A percentile compares a stretch with the other conserved stretches of the same genome.
phyloP scores from a whole-genome alignment of 257 asterid genomes.

The Verbascum thapsus region DNA sequence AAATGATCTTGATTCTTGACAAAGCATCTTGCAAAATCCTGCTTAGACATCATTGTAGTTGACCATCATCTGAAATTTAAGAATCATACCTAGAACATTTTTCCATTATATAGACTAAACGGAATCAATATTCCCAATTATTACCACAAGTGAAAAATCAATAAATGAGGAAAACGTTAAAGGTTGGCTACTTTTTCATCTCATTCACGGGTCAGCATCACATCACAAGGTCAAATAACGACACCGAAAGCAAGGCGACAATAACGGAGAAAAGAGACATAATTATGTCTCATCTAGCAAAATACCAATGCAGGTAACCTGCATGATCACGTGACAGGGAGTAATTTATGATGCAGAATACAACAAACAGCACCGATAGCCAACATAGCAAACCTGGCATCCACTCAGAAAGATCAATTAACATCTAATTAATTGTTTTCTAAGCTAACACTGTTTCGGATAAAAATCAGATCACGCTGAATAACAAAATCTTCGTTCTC shows the following conservation, averaged over 20 bases:
- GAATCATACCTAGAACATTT: neutral
- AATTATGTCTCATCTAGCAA: neutral
- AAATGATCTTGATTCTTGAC: neutral
- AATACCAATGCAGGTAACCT: slow-evolving; percentile 6
- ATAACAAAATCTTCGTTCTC: slow-evolving; percentile 23
- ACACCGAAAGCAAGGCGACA: slow-evolving; percentile 14
- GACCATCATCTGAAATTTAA: slow-evolving; percentile 10
- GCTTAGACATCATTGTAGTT: neutral
- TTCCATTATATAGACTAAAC: slow-evolving; percentile 1
- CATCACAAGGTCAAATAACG: neutral
- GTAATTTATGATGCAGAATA: slow-evolving; percentile 19
- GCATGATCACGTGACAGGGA: slow-evolving; percentile 12
- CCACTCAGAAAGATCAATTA: slow-evolving; percentile 10
- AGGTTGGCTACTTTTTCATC: slow-evolving; percentile 20
- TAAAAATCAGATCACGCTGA: slow-evolving; percentile 19
- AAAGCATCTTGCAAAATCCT: slow-evolving; percentile 12
- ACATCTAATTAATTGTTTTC: slow-evolving; percentile 17
- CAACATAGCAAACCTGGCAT: slow-evolving; percentile 11
- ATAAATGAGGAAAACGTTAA: slow-evolving; percentile 13
- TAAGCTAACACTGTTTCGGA: neutral
- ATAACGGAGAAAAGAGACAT: slow-evolving; percentile 7
- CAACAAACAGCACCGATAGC: slow-evolving; percentile 13
- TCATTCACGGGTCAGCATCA: slow-evolving; percentile 18
- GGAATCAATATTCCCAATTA: neutral
- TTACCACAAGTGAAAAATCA: slow-evolving; percentile 8